Percentiles rank a stretch among this genome's conserved stretches.
Conservation (phyloP, 2,329 filamentous ascomycete species). For the Calonectria montana region DNA sequence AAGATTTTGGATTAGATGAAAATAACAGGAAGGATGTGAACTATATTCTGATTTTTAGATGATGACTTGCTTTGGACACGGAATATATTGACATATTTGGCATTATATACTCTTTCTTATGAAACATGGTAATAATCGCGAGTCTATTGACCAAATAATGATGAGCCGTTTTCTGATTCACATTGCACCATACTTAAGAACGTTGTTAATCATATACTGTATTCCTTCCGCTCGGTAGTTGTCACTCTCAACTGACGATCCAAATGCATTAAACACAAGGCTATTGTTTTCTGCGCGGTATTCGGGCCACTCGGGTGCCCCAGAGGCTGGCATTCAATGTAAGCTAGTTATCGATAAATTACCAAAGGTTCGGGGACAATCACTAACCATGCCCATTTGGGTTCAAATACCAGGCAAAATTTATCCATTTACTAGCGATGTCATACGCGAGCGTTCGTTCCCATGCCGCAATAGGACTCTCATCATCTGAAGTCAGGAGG, state of each 20-base stretch:
- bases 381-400: background rate
- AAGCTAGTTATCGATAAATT: background rate
- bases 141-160: no score
- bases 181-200: background rate
- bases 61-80: no score
- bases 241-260: background rate
- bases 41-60: no score
- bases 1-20: no score
- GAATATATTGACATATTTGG: no score
- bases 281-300: background rate
- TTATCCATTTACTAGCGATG: background rate
- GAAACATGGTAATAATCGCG: no score
- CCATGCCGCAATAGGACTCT: background rate
- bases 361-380: background rate
- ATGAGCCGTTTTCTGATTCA: background rate
- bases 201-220: background rate
- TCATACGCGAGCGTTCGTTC: background rate
- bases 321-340: background rate
- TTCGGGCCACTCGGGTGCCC: background rate
- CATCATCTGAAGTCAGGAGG: background rate
- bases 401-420: background rate
- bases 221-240: background rate
- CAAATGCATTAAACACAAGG: background rate
- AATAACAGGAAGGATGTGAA: no score
- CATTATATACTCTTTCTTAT: no score